Base-by-base conservation (phyloP, 495 filamentous ascomycete genomes). In the Hyphodiscus hymeniophilus region DNA sequence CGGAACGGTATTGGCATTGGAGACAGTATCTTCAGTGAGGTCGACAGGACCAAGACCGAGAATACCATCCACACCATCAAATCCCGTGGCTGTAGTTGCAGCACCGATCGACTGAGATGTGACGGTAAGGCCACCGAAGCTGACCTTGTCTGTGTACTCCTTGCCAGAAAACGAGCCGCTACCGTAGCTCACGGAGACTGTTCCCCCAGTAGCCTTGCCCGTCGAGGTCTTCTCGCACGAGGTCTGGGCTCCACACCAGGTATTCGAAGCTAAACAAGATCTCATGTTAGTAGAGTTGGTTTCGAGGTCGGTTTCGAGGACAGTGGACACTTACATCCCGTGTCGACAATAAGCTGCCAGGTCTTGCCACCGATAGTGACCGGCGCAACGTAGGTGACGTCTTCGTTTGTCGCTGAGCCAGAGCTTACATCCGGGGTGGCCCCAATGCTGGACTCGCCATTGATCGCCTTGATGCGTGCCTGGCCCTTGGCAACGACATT, bases 51-150 rank as follows among this genome's bases (percentile, higher is more conserved):
- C 52, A 15, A 67, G 44, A 23, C 64, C 64, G 20, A 67, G 50
- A 40, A 67, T 60, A 10, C 61, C 61, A 38, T 67, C 64, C 10
- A 62, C 56, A 2, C 44, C 51, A 24, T 44, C 54, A 47, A 60
- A 63, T 12, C 36, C 32, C 38, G 63, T 38, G 40, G 55, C 59
- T 17, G 51, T 20, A 34, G 58, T 17, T 51, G 65, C 56, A 42
- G 56, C 33, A 30, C 47, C 47, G 21, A 50, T 50, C 18, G 47
- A 50, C 45, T 60, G 59, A 4, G 26, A 26, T 6, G 28, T 31
- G n/a, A 44, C 32, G 6, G 44, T 12, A 16, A 57, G 48, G 33
- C 50, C 54, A 24, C 39, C 56, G 38, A 67, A 54, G 30, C 48
- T 38, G 38, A 66, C 51, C 11, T 24, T 54, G 45, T 66, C 64